Evolutionary conservation across 306 rosid genomes (phyloP).

Genomic region (Hippophae tibetana): DNA sequence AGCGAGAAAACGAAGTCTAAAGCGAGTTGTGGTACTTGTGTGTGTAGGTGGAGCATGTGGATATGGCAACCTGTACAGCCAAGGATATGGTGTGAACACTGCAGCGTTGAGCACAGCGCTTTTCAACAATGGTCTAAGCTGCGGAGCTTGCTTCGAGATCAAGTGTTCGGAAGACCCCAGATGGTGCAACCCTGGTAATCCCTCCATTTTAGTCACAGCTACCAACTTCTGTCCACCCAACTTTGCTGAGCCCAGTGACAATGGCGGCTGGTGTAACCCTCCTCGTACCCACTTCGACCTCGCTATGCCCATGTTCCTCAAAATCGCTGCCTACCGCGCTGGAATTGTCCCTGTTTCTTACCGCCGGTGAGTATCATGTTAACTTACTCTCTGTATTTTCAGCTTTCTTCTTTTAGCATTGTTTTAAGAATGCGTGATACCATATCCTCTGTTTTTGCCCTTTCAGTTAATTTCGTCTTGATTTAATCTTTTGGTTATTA

Average conservation of each 20-base stretch:
- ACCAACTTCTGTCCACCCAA: conserved; percentile 96
- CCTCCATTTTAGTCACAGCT: conserved; percentile 78
- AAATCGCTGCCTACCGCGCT: conserved; percentile 90
- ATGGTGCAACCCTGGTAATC: conserved; percentile 88
- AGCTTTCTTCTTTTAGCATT: background rate
- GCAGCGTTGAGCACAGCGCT: conserved; percentile 93
- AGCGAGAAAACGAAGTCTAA: background rate
- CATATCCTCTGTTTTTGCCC: background rate
- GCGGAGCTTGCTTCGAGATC: conserved; percentile 86
- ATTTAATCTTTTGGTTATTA: no score
- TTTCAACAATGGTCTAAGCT: conserved; percentile 77
- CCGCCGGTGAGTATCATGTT: conserved; percentile 57
- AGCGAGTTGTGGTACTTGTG: background rate
- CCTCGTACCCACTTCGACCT: conserved; percentile 92
- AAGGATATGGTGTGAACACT: conserved; percentile 87
- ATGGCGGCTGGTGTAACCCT: conserved; percentile 99
- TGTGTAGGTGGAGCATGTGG: conserved; percentile 87
- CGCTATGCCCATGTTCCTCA: conserved; percentile 97
- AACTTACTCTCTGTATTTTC: background rate
- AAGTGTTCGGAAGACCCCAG: conserved; percentile 64
- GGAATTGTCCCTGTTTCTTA: conserved; percentile 86
- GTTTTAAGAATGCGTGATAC: background rate
- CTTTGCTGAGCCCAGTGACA: conserved; percentile 68
- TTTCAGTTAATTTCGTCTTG: background rate
- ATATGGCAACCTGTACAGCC: conserved; percentile 88